Evolutionary conservation across 345 rosid species (phyloP), one percentile per base, ranked within the genome.

Genomic region (Melastoma malabathricum): DNA sequence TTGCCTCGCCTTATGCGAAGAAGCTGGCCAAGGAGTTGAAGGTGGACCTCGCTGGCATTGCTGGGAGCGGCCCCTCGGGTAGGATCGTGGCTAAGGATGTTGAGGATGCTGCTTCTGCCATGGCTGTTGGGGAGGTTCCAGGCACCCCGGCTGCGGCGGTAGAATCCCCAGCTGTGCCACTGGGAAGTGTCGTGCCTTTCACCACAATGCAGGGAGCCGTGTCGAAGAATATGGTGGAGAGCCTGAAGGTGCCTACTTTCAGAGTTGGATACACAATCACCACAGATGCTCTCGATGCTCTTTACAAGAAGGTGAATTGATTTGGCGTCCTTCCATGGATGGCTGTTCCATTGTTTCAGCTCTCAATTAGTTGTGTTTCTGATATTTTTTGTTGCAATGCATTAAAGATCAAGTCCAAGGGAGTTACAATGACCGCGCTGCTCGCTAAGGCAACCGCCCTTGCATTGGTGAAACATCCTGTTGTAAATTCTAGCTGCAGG

Each of bases 41-140:
- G 50, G 73, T 86, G 57, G 95, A 86, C 43, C 64, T 92, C 65
- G 74, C 55, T 58, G 63, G 56, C 58, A 58, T 92, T 4, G 68
- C 64, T 49, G 95, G 94, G 29, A 83, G 81, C 75, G 97, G 97
- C 1, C 97, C 97, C 0, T 52, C 68, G 76, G 97, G 97, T 16
- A 86, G 97, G 66, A 86, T 89, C 68, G 97, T 89, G 59, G 94
- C 97, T 27, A 86, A 89, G 69, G 96, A 92, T 60, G 95, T 87
- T 29, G 94, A 86, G 63, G 83, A 80, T 0, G 89, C 81, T 12
- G 78, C 72, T 2, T 68, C 67, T 0, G 72, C 56, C 3, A 62
- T 64, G 0, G 57, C 71, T 15, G 59, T 51, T 12, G 48, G 41
- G 25, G 49, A 41, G 7, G 12, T 64, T 1, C 16, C 55, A 4